Evolutionary conservation across 108 stramenopile genomes (phyloP).

Genomic region (Discostella pseudostelligera): DNA sequence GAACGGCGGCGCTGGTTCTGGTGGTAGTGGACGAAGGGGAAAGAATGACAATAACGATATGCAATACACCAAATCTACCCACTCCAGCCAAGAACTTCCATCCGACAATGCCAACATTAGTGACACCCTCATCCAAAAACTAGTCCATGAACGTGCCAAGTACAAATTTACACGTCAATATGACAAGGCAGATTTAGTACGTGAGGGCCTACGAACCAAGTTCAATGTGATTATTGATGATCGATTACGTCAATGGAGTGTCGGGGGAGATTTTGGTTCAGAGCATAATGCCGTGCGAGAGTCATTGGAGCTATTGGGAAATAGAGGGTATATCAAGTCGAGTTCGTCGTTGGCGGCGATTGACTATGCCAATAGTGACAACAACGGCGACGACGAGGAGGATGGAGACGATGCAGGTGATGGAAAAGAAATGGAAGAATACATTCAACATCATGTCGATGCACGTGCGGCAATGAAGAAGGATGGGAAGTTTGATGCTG

Average conservation of each 20-base stretch:
- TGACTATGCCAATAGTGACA: background rate
- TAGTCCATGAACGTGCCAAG: background rate
- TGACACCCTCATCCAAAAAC: conserved; percentile 2
- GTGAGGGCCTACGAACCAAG: background rate
- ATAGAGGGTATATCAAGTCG: conserved; percentile 28
- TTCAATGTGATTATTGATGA: conserved; percentile 20
- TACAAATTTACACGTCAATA: background rate
- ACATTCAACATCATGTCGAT: conserved; percentile 39
- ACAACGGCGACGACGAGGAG: too few relatives aligned
- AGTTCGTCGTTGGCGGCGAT: background rate
- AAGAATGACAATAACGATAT: too few relatives aligned
- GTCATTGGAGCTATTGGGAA: conserved; percentile 6
- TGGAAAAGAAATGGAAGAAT: conserved; percentile 26
- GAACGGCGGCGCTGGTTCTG: conserved; percentile 21
- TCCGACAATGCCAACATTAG: background rate
- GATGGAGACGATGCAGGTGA: background rate
- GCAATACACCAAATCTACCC: background rate
- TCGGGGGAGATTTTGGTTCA: conserved; percentile 30
- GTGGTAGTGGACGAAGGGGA: background rate
- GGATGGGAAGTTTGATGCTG: conserved; percentile 50
- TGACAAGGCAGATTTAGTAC: conserved; percentile 9
- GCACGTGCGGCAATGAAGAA: conserved; percentile 43
- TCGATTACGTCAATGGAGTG: conserved; percentile 13
- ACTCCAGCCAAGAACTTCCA: background rate
- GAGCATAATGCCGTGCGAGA: conserved; percentile 40